Percentiles rank a stretch among this genome's conserved stretches.
phyloP scores from a whole-genome alignment of 306 rosid species.

The Bauhinia variegata region DNA sequence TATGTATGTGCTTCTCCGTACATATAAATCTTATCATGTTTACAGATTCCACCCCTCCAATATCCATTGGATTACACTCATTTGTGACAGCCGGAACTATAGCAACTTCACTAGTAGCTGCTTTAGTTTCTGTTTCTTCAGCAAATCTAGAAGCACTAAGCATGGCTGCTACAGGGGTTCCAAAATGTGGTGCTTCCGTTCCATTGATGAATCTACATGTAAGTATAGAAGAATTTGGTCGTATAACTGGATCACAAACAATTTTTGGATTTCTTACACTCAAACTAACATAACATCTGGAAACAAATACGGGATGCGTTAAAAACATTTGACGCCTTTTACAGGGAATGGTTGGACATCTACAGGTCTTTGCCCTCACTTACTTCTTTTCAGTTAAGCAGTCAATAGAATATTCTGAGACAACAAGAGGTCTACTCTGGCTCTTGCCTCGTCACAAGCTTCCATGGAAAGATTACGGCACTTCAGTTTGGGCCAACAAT shows the following conservation, averaged over 20 bases:
- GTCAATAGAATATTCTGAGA: constrained; percentile 55
- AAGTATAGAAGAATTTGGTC: constrained; percentile 31
- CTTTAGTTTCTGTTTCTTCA: constrained; percentile 49
- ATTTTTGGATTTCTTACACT: background rate
- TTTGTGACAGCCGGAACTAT: constrained; percentile 65
- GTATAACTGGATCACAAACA: background rate
- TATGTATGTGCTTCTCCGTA: background rate
- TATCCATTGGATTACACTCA: constrained; percentile 54
- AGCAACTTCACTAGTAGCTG: constrained; percentile 58
- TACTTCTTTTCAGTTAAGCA: constrained; percentile 55
- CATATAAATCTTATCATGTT: constrained; percentile 3
- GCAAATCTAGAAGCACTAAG: constrained; percentile 66
- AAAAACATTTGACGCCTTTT: constrained; percentile 24
- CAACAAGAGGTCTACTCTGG: constrained; percentile 68
- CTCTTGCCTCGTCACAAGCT: constrained; percentile 67
- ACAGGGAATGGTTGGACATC: constrained; percentile 71
- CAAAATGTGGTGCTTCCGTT: constrained; percentile 33
- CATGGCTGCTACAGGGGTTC: constrained; percentile 49
- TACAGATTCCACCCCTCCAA: constrained; percentile 57
- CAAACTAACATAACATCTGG: too few relatives aligned
- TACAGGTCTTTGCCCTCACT: constrained; percentile 69
- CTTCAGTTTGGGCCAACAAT: constrained; percentile 34
- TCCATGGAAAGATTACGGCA: constrained; percentile 56
- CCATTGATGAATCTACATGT: constrained; percentile 59
- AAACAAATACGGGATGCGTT: background rate